These are phyloP conservation scores for Colletotrichum endophyticum DNA, from an alignment of 2,329 filamentous ascomycete species.

Conservation along the genomic window DNA sequence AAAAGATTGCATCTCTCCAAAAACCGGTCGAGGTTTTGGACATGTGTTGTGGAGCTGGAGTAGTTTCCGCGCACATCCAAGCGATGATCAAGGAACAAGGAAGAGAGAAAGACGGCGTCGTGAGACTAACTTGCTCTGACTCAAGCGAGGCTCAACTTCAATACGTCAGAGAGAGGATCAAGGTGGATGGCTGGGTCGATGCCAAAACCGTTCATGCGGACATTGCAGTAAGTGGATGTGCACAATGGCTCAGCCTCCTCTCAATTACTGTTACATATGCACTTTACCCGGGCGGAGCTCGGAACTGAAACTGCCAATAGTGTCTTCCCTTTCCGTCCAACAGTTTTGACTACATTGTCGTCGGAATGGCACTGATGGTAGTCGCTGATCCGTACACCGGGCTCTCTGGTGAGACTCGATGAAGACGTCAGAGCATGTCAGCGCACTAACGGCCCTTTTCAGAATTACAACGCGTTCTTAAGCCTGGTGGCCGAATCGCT, in stretches of 20 bases:
- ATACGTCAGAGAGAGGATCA: not conserved
- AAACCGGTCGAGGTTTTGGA: not conserved
- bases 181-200: not conserved
- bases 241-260: not conserved
- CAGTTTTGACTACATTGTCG: not conserved
- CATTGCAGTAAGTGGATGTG: not conserved
- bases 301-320: not conserved
- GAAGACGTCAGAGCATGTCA: not conserved
- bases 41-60: slow-evolving; percentile 3
- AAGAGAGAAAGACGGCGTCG: not conserved
- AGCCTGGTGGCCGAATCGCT: not conserved
- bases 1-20: not conserved
- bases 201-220: not conserved
- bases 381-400: not conserved
- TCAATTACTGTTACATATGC: not conserved
- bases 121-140: not conserved
- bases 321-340: not conserved
- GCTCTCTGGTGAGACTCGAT: not conserved
- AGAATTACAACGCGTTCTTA: not conserved
- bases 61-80: not conserved
- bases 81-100: not conserved
- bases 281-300: not conserved
- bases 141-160: not conserved
- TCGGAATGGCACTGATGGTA: not conserved
- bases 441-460: not conserved